These are phyloP conservation scores for Magnolia kwangsiensis DNA, from an alignment of 164 flowering plant genomes.

Conservation along the genomic window DNA sequence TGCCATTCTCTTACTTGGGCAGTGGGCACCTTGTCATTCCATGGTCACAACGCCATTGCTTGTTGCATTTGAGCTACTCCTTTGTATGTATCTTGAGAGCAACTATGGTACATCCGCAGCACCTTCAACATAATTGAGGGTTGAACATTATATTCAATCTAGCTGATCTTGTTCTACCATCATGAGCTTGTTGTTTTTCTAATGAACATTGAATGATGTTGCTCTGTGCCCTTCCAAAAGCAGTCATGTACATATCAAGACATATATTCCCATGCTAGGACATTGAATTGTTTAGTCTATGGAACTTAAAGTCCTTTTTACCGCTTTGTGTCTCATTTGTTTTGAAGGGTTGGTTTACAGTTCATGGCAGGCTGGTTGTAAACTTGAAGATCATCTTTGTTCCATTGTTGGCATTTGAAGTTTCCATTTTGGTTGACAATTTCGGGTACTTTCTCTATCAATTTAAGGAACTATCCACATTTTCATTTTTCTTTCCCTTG, in stretches of 20 bases:
- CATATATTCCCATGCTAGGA: not conserved
- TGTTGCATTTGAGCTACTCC: slow-evolving; percentile 83
- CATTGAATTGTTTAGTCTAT: not conserved
- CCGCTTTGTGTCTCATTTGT: slow-evolving; percentile 5
- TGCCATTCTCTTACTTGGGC: slow-evolving; percentile 18
- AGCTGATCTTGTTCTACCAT: no score
- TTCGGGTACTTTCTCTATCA: slow-evolving; percentile 51
- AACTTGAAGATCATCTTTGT: slow-evolving; percentile 87
- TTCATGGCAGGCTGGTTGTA: slow-evolving; percentile 40
- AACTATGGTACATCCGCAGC: slow-evolving; percentile 42
- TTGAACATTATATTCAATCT: not conserved
- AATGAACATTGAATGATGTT: not conserved
- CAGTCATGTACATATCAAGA: not conserved
- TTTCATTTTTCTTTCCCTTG: not conserved
- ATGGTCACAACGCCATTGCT: slow-evolving; percentile 77
- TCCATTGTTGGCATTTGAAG: slow-evolving; percentile 76
- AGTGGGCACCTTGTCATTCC: slow-evolving; percentile 99
- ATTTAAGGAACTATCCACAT: not conserved
- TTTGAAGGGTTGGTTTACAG: slow-evolving; percentile 23
- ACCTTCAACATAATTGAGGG: not conserved
- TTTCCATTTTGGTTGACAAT: slow-evolving; percentile 72
- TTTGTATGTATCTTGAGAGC: slow-evolving; percentile 86
- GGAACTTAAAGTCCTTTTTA: not conserved
- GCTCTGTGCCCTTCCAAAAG: not conserved
- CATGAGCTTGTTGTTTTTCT: not conserved